A percentile compares a stretch with the other conserved stretches of the same genome.
These are phyloP conservation scores for Sphaerobolus stellatus DNA, from an alignment of 1,284 basidiomycete species.

Conservation along the genomic window DNA sequence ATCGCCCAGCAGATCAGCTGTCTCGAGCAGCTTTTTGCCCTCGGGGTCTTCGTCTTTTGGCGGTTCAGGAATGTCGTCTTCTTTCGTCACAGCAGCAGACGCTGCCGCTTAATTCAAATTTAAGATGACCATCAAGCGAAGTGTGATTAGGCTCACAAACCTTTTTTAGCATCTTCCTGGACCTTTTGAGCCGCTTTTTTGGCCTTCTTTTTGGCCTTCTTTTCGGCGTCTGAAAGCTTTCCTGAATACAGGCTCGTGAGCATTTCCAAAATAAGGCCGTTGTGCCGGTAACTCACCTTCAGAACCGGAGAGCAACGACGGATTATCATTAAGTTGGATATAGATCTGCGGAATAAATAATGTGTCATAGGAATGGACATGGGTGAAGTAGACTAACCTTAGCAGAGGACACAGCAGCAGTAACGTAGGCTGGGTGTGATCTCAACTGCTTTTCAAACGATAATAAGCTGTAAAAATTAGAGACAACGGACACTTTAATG, in stretches of 20 bases:
- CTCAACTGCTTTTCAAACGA: constrained; percentile 82
- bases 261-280: constrained; percentile 7
- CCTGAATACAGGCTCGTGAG: constrained; percentile 24
- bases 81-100: constrained; percentile 51
- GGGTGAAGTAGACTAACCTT: not conserved
- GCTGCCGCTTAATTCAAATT: constrained; percentile 19
- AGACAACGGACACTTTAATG: not conserved
- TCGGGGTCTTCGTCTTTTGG: constrained; percentile 83
- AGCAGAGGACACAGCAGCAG: constrained; percentile 53
- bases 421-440: constrained; percentile 74
- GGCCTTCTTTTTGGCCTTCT: constrained; percentile 89
- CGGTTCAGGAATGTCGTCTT: constrained; percentile 50
- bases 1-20: constrained; percentile 70
- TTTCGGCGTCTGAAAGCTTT: constrained; percentile 64
- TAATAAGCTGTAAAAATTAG: constrained; percentile 55
- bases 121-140: not conserved
- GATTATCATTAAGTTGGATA: constrained; percentile 72
- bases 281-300: constrained; percentile 40
- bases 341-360: constrained; percentile 61
- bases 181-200: constrained; percentile 79
- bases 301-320: constrained; percentile 47
- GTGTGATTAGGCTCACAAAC: constrained; percentile 26
- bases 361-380: not conserved
- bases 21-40: constrained; percentile 68
- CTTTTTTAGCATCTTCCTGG: constrained; percentile 64